phyloP scores from a whole-genome alignment of 192 early-diverging fungal genomes.

The Tieghemiomyces parasiticus region DNA sequence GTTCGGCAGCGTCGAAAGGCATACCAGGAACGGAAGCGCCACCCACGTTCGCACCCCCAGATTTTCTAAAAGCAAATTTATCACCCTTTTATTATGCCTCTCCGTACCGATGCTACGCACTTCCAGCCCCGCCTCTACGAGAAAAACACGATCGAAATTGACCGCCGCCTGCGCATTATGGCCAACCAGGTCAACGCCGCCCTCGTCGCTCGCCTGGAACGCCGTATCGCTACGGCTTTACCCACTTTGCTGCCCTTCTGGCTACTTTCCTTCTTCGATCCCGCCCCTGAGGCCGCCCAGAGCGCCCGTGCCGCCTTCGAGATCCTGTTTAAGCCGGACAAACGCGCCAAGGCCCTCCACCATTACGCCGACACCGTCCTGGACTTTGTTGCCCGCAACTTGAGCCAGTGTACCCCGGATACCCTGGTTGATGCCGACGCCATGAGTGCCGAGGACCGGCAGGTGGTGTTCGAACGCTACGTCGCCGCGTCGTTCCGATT shows the following conservation, averaged over 20 bases:
- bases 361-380: background rate
- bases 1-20: background rate
- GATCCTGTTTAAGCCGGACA: background rate
- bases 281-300: background rate
- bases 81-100: background rate
- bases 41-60: background rate
- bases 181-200: conserved; percentile 8
- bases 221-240: background rate
- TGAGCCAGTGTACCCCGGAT: background rate
- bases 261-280: conserved; percentile 3
- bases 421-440: background rate
- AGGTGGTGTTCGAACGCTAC: background rate
- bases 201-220: background rate
- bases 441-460: background rate
- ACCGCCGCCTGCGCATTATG: background rate
- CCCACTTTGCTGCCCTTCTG: background rate
- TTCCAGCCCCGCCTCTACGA: conserved; percentile 1
- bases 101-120: background rate
- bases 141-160: background rate
- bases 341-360: background rate
- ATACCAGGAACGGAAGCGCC: background rate
- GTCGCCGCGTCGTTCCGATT: background rate
- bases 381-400: background rate
- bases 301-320: background rate
- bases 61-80: background rate